Percentiles rank a stretch among this genome's conserved stretches.
phyloP scores from a whole-genome alignment of 176 grass and related monocot species.

The Carex cristatella region DNA sequence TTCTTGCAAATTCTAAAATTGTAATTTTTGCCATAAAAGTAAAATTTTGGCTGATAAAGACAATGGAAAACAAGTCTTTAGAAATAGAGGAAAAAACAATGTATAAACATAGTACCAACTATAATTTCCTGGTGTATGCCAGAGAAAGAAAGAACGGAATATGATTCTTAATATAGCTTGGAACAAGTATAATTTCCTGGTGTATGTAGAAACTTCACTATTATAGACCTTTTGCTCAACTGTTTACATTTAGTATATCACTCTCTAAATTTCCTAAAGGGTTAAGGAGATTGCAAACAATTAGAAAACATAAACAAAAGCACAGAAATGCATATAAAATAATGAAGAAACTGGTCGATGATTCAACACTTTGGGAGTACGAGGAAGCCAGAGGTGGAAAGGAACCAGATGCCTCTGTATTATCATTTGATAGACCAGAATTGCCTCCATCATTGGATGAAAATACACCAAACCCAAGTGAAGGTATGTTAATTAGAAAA shows the following conservation, averaged over 20 bases:
- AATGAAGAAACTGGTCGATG: neutral
- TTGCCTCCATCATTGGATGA: neutral
- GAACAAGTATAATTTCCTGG: neutral
- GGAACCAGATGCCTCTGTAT: neutral
- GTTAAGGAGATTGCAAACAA: neutral
- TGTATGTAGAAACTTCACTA: neutral
- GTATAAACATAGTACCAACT: neutral
- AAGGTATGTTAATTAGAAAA: neutral
- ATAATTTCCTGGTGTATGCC: neutral
- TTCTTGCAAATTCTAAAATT: neutral
- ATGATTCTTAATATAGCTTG: neutral
- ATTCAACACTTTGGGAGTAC: neutral
- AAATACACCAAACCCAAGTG: neutral
- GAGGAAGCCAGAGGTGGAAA: neutral
- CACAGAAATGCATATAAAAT: neutral
- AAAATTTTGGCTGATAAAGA: neutral
- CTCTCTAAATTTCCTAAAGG: neutral
- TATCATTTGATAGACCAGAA: neutral
- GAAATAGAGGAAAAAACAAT: too few species aligned
- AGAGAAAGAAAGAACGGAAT: neutral
- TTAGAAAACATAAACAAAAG: neutral
- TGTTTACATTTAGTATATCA: neutral
- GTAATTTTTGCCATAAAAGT: neutral
- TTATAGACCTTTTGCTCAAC: neutral
- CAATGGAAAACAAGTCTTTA: neutral